Conservation (phyloP, 179 eudicot species). For the Monotropa hypopitys region DNA sequence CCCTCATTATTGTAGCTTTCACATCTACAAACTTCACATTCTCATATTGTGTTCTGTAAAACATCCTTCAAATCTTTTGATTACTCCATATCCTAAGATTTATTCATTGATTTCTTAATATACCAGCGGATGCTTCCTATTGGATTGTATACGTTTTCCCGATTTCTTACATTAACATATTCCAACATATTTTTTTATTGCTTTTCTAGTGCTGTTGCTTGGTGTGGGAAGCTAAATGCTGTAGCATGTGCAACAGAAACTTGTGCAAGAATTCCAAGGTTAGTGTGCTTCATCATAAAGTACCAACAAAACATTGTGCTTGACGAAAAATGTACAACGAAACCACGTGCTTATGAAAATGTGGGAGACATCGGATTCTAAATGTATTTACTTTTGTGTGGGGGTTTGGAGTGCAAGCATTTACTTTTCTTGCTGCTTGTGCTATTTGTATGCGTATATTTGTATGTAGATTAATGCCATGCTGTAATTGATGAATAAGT, state of each 20-base stretch:
- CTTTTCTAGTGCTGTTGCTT: conserved; percentile 73
- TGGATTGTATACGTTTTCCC: neutral
- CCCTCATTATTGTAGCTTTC: neutral
- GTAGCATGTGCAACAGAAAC: conserved; percentile 97
- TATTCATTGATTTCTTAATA: neutral
- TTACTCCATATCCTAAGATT: neutral
- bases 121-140: neutral
- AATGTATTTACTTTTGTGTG: neutral
- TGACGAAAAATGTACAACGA: neutral
- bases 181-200: neutral
- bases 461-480: neutral
- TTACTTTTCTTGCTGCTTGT: neutral
- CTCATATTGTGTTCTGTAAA: neutral
- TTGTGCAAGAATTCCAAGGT: conserved; percentile 98
- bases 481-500: neutral
- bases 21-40: neutral
- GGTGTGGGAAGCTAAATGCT: conserved; percentile 96
- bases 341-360: neutral
- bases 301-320: neutral
- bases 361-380: neutral
- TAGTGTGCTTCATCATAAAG: conserved; percentile 11
- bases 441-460: neutral
- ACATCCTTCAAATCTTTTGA: neutral
- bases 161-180: neutral
- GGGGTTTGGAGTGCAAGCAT: neutral